These are phyloP conservation scores for Acanthamoeba triangularis DNA, from an alignment of 208 protist species.

Conservation along the genomic window DNA sequence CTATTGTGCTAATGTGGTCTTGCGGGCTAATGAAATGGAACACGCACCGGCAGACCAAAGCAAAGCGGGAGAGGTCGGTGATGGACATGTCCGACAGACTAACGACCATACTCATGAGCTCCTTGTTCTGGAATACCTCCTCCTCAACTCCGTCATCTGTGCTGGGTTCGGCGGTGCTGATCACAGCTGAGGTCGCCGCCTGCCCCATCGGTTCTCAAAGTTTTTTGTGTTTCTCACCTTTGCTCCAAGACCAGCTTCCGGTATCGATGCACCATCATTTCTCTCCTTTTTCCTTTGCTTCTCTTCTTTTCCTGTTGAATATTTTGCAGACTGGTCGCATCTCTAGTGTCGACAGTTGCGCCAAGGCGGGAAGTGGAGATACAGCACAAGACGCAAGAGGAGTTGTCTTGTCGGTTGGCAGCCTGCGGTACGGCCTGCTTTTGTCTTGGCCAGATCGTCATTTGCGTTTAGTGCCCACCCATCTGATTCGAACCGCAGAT, in stretches of 20 bases:
- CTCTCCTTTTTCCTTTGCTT: too few relatives aligned
- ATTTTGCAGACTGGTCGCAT: too few relatives aligned
- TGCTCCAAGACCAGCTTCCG: too few relatives aligned
- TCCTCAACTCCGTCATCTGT: neutral
- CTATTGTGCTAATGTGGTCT: too few relatives aligned
- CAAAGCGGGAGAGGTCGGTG: neutral
- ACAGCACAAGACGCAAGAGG: too few relatives aligned
- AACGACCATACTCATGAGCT: constrained; percentile 1
- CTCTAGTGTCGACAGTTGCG: too few relatives aligned
- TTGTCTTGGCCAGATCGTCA: neutral
- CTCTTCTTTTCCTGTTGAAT: too few relatives aligned
- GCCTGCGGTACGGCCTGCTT: neutral
- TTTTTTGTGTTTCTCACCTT: neutral
- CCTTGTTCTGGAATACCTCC: constrained; percentile 17
- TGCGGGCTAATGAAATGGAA: too few relatives aligned
- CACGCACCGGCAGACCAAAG: neutral
- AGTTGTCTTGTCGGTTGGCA: too few relatives aligned
- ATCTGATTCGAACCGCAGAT: neutral
- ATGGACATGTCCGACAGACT: neutral
- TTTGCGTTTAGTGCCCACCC: neutral
- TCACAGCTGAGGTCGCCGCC: neutral
- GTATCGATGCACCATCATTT: too few relatives aligned
- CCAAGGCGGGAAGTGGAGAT: too few relatives aligned
- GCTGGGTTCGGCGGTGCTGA: neutral
- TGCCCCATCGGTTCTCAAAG: neutral